Conservation (phyloP, 305 asterid genomes). For the Fraxinus sp. region DNA sequence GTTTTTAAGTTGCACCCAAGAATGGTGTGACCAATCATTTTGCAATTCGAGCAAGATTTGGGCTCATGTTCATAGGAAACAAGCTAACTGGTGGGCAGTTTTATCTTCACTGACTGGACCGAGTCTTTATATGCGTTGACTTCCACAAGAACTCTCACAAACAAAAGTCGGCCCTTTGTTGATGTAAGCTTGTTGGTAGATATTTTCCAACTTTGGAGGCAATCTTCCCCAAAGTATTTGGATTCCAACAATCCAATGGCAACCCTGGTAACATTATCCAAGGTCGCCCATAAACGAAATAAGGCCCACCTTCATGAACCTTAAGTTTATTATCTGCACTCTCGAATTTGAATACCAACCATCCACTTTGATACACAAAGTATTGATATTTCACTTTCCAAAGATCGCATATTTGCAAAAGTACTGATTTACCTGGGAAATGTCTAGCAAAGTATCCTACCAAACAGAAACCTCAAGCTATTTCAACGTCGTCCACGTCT, state of each 20-base stretch:
- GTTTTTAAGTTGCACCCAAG: too few species aligned
- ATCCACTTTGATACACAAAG: too few species aligned
- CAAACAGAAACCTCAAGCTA: too few species aligned
- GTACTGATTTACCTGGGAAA: too few species aligned
- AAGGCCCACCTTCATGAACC: neutral
- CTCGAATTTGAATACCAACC: neutral
- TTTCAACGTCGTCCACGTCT: too few species aligned
- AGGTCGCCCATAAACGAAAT: neutral
- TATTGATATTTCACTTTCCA: too few species aligned
- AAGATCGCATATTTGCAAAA: too few species aligned
- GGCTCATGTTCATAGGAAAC: neutral
- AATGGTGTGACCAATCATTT: too few species aligned
- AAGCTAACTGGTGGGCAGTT: neutral
- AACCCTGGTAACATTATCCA: too few species aligned
- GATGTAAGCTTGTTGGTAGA: neutral
- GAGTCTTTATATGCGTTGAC: neutral
- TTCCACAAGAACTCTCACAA: neutral
- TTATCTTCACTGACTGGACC: neutral
- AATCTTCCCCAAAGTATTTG: neutral
- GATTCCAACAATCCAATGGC: neutral
- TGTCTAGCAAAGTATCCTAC: too few species aligned
- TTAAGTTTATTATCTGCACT: too few species aligned
- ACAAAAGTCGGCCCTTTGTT: neutral
- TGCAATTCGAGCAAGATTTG: too few species aligned
- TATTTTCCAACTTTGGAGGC: neutral